These are phyloP conservation scores for Xylariales sp. DNA, from an alignment of 2,329 filamentous ascomycete genomes.

Conservation along the genomic window DNA sequence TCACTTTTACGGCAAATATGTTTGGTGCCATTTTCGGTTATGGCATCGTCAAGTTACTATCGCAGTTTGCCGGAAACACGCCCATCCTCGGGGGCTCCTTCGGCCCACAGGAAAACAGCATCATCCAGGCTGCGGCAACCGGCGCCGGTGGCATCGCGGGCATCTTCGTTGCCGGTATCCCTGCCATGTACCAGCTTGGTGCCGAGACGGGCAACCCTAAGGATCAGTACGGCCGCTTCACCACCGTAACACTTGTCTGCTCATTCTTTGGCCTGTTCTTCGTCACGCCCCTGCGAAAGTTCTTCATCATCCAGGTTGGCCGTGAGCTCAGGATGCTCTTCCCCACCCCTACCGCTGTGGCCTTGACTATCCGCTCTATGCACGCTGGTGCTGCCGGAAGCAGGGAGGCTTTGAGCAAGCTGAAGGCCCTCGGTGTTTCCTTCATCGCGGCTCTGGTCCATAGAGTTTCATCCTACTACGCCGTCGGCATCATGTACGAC, in stretches of 20 bases:
- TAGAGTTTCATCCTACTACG: constrained; percentile 52
- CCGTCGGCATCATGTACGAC: constrained; percentile 54
- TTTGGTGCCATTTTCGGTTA: constrained; percentile 39
- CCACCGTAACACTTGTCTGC: constrained; percentile 42
- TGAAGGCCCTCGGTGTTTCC: constrained; percentile 44
- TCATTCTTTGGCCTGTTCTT: constrained; percentile 52
- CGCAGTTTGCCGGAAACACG: constrained; percentile 32
- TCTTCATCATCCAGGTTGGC: constrained; percentile 41
- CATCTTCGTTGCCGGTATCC: constrained; percentile 42
- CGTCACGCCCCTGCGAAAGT: constrained; percentile 47
- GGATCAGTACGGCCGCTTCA: constrained; percentile 31
- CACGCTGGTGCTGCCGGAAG: constrained; percentile 48
- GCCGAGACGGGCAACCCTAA: constrained; percentile 33
- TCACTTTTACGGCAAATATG: constrained; percentile 22
- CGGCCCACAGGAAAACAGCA: constrained; percentile 45
- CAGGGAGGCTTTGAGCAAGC: constrained; percentile 47
- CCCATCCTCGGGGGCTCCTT: constrained; percentile 35
- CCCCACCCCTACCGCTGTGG: constrained; percentile 53
- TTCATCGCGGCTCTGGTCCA: constrained; percentile 44
- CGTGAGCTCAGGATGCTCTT: constrained; percentile 52
- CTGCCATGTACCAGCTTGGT: constrained; percentile 40
- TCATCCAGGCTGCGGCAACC: constrained; percentile 42
- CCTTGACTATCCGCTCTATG: constrained; percentile 55
- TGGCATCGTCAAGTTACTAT: constrained; percentile 39
- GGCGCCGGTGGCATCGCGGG: constrained; percentile 40